phyloP scores from a whole-genome alignment of 2,329 filamentous ascomycete species.

The Aspergillus uvarum region DNA sequence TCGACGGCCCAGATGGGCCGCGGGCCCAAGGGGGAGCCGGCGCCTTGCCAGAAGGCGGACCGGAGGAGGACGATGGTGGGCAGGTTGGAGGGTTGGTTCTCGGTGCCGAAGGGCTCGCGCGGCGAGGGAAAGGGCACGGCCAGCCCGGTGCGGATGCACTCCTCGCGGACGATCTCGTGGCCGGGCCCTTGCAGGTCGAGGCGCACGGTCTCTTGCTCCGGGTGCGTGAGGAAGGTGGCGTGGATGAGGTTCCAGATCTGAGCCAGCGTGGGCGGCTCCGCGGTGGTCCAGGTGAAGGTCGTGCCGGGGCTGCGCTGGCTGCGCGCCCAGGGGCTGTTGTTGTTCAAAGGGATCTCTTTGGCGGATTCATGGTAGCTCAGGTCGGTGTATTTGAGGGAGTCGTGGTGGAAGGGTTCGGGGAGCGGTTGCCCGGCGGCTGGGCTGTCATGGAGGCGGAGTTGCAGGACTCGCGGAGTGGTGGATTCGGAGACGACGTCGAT shows the following conservation, averaged over 20 bases:
- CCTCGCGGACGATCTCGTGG: conserved; percentile 42
- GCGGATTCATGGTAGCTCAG: conserved; percentile 26
- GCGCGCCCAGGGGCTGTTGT: conserved; percentile 44
- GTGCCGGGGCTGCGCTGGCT: conserved; percentile 32
- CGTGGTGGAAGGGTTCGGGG: conserved; percentile 41
- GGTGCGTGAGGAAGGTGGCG: conserved; percentile 33
- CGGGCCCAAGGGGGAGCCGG: conserved; percentile 65
- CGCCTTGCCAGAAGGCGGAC: conserved; percentile 68
- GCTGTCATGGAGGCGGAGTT: conserved; percentile 38
- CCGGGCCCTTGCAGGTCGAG: conserved; percentile 32
- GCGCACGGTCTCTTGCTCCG: conserved; percentile 36
- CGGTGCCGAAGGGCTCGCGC: conserved; percentile 22
- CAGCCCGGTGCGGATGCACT: conserved; percentile 40
- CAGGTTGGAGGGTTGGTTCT: conserved; percentile 23
- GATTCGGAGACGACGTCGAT: conserved; percentile 33
- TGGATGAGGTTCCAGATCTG: conserved; percentile 45
- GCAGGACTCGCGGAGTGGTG: conserved; percentile 27
- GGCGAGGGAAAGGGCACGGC: conserved; percentile 25
- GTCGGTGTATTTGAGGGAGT: conserved; percentile 40
- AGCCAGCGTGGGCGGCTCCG: conserved; percentile 30
- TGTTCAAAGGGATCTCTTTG: conserved; percentile 29
- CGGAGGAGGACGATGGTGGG: conserved; percentile 50
- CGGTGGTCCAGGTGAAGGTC: conserved; percentile 34
- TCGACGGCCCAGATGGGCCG: conserved; percentile 62
- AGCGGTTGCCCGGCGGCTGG: conserved; percentile 30